Evolutionary conservation across 1,139 yeast genomes (phyloP).

Genomic region (Pneumocystis jirovecii): DNA sequence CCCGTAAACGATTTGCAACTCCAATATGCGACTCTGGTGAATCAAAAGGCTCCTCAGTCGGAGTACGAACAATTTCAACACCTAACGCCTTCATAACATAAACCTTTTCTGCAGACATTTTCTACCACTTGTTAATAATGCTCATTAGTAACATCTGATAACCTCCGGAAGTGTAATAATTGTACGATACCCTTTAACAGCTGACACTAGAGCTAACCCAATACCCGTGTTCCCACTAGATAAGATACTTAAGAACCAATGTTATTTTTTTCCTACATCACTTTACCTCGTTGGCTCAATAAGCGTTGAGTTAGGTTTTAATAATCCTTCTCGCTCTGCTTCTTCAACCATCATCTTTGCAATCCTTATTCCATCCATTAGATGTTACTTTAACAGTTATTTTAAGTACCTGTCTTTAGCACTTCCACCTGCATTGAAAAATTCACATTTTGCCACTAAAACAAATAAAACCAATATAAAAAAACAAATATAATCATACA

Average conservation of each 20-base stretch:
- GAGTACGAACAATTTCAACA: conserved; percentile 82
- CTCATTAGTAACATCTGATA: neutral
- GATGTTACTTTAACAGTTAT: conserved; percentile 55
- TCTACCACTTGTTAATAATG: conserved; percentile 19
- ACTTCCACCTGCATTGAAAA: conserved; percentile 14
- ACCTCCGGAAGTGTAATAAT: conserved; percentile 71
- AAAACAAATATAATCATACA: conserved; percentile 8
- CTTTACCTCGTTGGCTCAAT: conserved; percentile 86
- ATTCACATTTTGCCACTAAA: conserved; percentile 1
- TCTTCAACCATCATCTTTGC: conserved; percentile 56
- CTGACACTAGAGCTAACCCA: conserved; percentile 76
- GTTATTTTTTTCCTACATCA: conserved; percentile 24
- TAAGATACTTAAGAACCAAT: neutral
- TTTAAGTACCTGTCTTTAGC: conserved; percentile 24
- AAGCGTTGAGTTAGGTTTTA: conserved; percentile 72
- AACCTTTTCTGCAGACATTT: conserved; percentile 75
- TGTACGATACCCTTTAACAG: conserved; percentile 74
- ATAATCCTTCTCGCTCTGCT: conserved; percentile 64
- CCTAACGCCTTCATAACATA: conserved; percentile 79
- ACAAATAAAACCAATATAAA: neutral
- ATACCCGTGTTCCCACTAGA: conserved; percentile 39
- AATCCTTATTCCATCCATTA: conserved; percentile 56
- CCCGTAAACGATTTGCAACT: conserved; percentile 66
- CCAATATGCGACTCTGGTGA: conserved; percentile 87
- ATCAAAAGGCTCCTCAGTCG: conserved; percentile 89